phyloP scores from a whole-genome alignment of 768 basidiomycete species.

The Agaricus blazei region DNA sequence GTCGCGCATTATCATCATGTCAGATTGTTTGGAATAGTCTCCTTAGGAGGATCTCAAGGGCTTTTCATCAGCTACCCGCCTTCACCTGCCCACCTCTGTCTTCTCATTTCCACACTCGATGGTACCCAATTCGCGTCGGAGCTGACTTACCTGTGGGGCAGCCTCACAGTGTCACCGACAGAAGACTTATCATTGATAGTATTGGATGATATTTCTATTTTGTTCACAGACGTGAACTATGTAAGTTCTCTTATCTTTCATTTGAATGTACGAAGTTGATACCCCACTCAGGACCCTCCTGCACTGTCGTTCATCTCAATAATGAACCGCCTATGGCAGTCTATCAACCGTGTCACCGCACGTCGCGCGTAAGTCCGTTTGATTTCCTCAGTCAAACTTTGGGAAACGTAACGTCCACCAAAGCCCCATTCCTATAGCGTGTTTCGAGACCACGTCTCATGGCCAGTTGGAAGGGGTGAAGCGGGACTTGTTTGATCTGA shows the following conservation, averaged over 20 bases:
- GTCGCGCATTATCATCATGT: constrained; percentile 53
- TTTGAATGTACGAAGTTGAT: background rate
- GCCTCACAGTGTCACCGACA: constrained; percentile 7
- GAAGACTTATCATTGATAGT: constrained; percentile 39
- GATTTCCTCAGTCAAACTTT: background rate
- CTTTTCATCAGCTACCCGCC: constrained; percentile 53
- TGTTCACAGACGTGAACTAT: constrained; percentile 28
- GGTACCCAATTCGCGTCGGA: constrained; percentile 3
- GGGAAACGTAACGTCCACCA: background rate
- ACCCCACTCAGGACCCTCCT: background rate
- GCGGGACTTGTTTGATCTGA: background rate
- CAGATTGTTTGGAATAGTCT: constrained; percentile 17
- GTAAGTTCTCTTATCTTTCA: constrained; percentile 11
- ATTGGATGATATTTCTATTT: constrained; percentile 55
- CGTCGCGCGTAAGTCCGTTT: background rate
- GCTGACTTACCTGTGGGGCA: background rate
- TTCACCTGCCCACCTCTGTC: constrained; percentile 48
- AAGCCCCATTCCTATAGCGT: constrained; percentile 6
- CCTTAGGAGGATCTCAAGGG: constrained; percentile 12
- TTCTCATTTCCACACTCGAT: constrained; percentile 45
- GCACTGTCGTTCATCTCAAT: background rate
- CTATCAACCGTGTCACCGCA: background rate
- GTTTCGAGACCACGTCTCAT: constrained; percentile 1
- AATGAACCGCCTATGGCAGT: constrained; percentile 5
- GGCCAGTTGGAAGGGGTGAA: background rate